Conservation (phyloP, 352 stramenopile genomes). For the Phytophthora idaei region DNA sequence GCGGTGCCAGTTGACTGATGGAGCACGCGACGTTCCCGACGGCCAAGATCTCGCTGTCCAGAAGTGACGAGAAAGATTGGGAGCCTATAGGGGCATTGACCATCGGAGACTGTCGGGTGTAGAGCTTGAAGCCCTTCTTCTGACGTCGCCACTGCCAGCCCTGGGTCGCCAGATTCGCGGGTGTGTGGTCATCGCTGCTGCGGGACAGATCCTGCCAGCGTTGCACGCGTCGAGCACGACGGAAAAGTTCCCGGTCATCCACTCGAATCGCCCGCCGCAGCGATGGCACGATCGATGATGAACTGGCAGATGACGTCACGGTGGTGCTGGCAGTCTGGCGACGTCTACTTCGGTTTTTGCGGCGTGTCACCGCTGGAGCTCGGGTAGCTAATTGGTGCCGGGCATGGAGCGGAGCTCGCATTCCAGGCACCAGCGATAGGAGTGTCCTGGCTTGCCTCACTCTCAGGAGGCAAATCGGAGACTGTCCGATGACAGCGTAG, state of each 20-base stretch:
- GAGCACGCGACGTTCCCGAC: slow-evolving; percentile 33
- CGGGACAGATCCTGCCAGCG: slow-evolving; percentile 29
- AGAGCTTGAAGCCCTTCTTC: slow-evolving; percentile 39
- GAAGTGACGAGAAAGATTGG: slow-evolving; percentile 6
- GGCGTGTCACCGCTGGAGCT: slow-evolving; percentile 2
- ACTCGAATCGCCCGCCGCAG: slow-evolving; percentile 19
- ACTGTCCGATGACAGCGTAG: slow-evolving; percentile 3
- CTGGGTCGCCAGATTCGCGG: slow-evolving; percentile 8
- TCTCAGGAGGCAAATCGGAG: slow-evolving; percentile 18
- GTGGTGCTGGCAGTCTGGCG: slow-evolving; percentile 7
- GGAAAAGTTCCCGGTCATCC: slow-evolving; percentile 36
- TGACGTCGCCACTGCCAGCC: slow-evolving; percentile 27
- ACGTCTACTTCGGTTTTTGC: slow-evolving; percentile 17
- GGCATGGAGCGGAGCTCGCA: not conserved
- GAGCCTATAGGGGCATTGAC: not conserved
- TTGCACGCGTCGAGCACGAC: slow-evolving; percentile 31
- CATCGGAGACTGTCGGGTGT: slow-evolving; percentile 29
- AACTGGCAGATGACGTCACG: not conserved
- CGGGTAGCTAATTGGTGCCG: slow-evolving; percentile 8
- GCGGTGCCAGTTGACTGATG: slow-evolving; percentile 23
- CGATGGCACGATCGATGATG: not conserved
- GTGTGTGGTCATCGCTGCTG: slow-evolving; percentile 15
- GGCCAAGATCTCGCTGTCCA: slow-evolving; percentile 32
- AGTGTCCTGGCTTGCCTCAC: not conserved
- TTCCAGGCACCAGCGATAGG: slow-evolving; percentile 1